Evolutionary conservation across 192 early-diverging fungal species (phyloP).

Genomic region (Coemansia sp.): DNA sequence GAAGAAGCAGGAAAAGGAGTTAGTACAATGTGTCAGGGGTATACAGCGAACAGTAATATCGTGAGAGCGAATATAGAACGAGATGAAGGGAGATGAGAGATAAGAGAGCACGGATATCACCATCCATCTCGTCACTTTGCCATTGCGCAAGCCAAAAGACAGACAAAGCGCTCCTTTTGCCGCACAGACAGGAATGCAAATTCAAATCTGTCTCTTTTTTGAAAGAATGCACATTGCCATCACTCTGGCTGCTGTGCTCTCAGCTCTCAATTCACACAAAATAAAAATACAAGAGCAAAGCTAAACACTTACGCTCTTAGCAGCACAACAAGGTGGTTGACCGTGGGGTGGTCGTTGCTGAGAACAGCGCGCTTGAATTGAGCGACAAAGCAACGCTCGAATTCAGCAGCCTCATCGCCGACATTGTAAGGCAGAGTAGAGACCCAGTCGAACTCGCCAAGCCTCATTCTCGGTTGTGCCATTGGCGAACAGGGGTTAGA

Average conservation of each 20-base stretch:
- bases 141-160: background rate
- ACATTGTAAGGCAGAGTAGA: conserved; percentile 41
- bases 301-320: background rate
- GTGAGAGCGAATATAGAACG: conserved; percentile 5
- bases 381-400: conserved; percentile 30
- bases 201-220: background rate
- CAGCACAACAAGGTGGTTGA: conserved; percentile 12
- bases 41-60: background rate
- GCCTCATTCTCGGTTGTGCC: conserved; percentile 30
- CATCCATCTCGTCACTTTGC: background rate
- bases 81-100: background rate
- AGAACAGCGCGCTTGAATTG: conserved; percentile 39
- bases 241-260: no score
- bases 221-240: background rate
- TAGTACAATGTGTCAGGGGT: background rate
- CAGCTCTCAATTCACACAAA: no score
- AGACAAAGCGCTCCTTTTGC: background rate
- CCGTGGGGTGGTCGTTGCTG: conserved; percentile 26
- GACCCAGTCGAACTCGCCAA: conserved; percentile 51
- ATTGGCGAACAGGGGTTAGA: background rate
- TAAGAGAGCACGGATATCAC: background rate
- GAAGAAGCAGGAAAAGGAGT: background rate
- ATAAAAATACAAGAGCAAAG: background rate
- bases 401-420: conserved; percentile 43
- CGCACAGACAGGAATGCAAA: background rate